phyloP scores from a whole-genome alignment of 768 basidiomycete species.

The Leccinum arenicola region DNA sequence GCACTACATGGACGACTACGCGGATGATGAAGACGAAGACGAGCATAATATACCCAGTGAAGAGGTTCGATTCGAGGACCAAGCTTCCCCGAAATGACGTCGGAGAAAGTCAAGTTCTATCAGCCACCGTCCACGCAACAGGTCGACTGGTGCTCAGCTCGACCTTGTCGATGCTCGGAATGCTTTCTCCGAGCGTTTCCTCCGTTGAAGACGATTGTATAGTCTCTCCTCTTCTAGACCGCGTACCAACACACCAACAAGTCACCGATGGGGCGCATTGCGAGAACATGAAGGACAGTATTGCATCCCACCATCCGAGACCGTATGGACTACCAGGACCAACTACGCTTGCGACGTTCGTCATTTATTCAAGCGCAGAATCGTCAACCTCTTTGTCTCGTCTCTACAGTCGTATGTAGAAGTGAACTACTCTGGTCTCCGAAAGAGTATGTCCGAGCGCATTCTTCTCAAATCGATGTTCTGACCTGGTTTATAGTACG shows the following conservation, averaged over 20 bases:
- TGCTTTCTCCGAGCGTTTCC: slow-evolving; percentile 39
- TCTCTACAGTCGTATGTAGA: slow-evolving; percentile 94
- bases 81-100: too few species aligned
- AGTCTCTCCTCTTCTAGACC: slow-evolving; percentile 15
- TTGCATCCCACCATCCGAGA: too few species aligned
- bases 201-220: slow-evolving; percentile 41
- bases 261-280: not conserved
- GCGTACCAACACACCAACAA: not conserved
- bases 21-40: too few species aligned
- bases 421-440: slow-evolving; percentile 85
- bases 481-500: slow-evolving; percentile 57
- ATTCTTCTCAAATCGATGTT: not conserved
- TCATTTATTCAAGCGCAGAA: slow-evolving; percentile 89
- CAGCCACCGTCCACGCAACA: too few species aligned
- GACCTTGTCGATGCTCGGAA: too few species aligned
- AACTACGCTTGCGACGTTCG: slow-evolving; percentile 32
- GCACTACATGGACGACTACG: too few species aligned
- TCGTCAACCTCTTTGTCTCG: slow-evolving; percentile 59
- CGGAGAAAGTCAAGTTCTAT: too few species aligned
- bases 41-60: too few species aligned
- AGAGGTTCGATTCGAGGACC: too few species aligned
- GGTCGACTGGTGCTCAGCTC: too few species aligned
- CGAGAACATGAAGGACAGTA: too few species aligned
- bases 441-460: slow-evolving; percentile 65
- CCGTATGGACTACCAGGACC: not conserved